Evolutionary conservation across 495 filamentous ascomycete genomes (phyloP), one percentile per base, ranked within the genome.

Genomic region (Eremomyces bilateralis): DNA sequence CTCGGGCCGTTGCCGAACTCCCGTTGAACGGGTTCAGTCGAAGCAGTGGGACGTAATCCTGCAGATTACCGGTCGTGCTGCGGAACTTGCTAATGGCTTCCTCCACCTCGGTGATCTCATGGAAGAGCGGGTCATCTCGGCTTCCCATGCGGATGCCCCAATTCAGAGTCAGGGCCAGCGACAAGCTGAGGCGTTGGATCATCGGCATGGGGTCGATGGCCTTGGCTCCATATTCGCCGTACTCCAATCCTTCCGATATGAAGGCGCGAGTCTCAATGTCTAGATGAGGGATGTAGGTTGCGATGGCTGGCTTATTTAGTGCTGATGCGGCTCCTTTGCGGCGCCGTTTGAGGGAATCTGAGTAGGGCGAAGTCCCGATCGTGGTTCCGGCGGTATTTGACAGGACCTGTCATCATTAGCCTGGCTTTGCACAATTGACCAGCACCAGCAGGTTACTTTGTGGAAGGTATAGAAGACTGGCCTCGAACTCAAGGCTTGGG

Each of bases 381-480:
- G 70, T 75, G 3, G 68, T 67, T n/a, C 69, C 70, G 4, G 67
- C 61, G 1, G 67, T 73, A 21, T 63, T 69, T 12, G 65, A 69
- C 3, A 73, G 60, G 4, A 74, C 63, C 65, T 71, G 37, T 19
- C 28, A 21, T 13, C 24, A 27, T 13, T 33, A 28, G 33, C 24
- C 11, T 16, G 24, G 32, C 13, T 8, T 38, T 3, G 4, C 19
- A 15, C 21, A 15, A 16, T 29, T 12, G 18, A 38, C 24, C 12
- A 33, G 15, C 16, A 12, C 32, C 19, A 0, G 18, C 34, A 19
- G 28, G 34, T 21, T 47, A 71, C 67, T 51, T 69, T 71, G 36
- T 76, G 71, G 44, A 73, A 74, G 3, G 69, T 75, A 49, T 73
- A 73, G 24, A 69, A 62, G 33, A 67, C 64, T 0, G 71, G 71